A percentile compares a stretch with the other conserved stretches of the same genome.
phyloP scores from a whole-genome alignment of 495 filamentous ascomycete genomes.

The Aspergillus incahuasiensis region DNA sequence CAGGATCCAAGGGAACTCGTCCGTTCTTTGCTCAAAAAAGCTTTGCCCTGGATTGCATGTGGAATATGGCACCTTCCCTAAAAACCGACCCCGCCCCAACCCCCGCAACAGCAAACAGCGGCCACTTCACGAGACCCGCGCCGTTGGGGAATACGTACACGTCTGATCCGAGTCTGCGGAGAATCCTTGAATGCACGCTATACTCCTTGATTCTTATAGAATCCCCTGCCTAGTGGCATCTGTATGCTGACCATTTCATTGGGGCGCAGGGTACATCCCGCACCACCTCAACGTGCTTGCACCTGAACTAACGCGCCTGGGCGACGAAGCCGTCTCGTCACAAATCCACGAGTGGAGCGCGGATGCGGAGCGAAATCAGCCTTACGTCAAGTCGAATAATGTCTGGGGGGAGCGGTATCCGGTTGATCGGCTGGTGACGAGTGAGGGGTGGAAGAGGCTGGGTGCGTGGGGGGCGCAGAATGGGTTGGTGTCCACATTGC shows the following conservation, averaged over 20 bases:
- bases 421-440: conserved; percentile 36
- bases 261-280: conserved; percentile 35
- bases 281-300: conserved; percentile 18
- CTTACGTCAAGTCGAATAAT: conserved; percentile 35
- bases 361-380: conserved; percentile 33
- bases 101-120: conserved; percentile 32
- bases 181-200: conserved; percentile 24
- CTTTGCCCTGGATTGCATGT: too few relatives aligned
- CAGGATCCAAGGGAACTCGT: too few relatives aligned
- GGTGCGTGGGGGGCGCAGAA: conserved; percentile 32
- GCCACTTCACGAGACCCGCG: conserved; percentile 27
- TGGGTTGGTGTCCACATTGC: conserved; percentile 20
- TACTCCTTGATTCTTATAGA: neutral
- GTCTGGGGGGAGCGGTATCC: conserved; percentile 37
- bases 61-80: too few relatives aligned
- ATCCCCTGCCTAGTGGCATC: too few relatives aligned
- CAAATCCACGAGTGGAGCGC: conserved; percentile 31
- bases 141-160: conserved; percentile 32
- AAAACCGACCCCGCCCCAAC: too few relatives aligned
- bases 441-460: conserved; percentile 40
- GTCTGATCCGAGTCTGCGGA: conserved; percentile 27
- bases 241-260: neutral
- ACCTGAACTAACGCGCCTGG: conserved; percentile 14
- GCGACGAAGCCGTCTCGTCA: conserved; percentile 31
- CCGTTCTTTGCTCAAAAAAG: too few relatives aligned